A percentile compares a stretch with the other conserved stretches of the same genome.
Evolutionary conservation across 2,329 filamentous ascomycete species (phyloP).

Genomic region (Tolypocladium sp.): DNA sequence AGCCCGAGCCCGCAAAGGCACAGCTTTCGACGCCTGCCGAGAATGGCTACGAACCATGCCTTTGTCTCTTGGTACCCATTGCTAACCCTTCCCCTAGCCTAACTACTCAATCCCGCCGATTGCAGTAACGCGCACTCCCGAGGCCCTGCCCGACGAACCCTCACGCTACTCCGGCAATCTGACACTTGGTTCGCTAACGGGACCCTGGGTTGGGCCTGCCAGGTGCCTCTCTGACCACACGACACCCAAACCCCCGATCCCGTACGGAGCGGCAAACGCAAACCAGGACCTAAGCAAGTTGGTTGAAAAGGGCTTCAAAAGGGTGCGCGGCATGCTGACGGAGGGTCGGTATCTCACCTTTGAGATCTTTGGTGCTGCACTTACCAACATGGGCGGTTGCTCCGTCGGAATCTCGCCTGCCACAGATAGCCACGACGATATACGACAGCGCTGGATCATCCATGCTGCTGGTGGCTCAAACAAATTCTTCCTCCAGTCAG

Average conservation of each 20-base stretch:
- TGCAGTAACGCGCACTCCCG: not conserved
- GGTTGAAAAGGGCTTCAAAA: conserved; percentile 42
- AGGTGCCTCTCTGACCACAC: conserved; percentile 7
- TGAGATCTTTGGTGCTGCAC: conserved; percentile 29
- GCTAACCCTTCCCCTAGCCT: conserved; percentile 1
- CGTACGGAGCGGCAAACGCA: conserved; percentile 25
- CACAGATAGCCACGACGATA: conserved; percentile 22
- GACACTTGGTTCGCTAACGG: conserved; percentile 8
- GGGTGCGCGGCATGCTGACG: conserved; percentile 38
- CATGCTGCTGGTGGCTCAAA: conserved; percentile 23
- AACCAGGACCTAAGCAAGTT: conserved; percentile 83
- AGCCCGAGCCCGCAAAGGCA: not conserved
- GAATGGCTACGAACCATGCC: too few species aligned
- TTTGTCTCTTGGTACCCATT: too few species aligned
- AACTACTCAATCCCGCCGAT: conserved; percentile 5
- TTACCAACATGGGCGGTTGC: conserved; percentile 20
- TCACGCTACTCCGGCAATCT: conserved; percentile 6
- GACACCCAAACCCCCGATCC: conserved; percentile 4
- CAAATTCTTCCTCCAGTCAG: conserved; percentile 14
- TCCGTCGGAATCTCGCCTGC: conserved; percentile 6
- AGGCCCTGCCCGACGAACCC: conserved; percentile 1
- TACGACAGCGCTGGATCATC: conserved; percentile 38
- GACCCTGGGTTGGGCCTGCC: conserved; percentile 9
- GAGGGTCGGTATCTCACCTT: conserved; percentile 45
- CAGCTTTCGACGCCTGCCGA: not conserved